Conservation (phyloP, 495 filamentous ascomycete genomes). For the Aspergillus conjunctus region DNA sequence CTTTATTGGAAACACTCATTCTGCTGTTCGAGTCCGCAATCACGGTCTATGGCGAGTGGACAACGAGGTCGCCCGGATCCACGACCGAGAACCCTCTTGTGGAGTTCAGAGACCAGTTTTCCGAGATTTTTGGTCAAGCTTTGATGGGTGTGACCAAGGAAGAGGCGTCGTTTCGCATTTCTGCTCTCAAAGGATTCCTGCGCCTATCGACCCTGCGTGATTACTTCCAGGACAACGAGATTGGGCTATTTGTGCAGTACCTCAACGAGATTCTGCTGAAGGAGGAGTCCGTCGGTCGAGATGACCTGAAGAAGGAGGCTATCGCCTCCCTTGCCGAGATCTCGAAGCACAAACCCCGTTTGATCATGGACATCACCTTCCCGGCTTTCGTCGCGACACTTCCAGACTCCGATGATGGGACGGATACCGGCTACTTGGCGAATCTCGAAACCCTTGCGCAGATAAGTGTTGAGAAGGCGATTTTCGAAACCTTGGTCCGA, state of each 20-base stretch:
- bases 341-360: constrained; percentile 64
- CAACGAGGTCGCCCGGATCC: constrained; percentile 39
- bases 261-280: constrained; percentile 66
- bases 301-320: constrained; percentile 64
- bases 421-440: constrained; percentile 49
- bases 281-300: constrained; percentile 57
- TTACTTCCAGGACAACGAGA: constrained; percentile 64
- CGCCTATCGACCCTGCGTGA: constrained; percentile 56
- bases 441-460: constrained; percentile 70
- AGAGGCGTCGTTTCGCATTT: constrained; percentile 65
- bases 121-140: constrained; percentile 61
- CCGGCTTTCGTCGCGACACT: constrained; percentile 72
- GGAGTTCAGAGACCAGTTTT: constrained; percentile 62
- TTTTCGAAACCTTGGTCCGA: constrained; percentile 70
- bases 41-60: constrained; percentile 60
- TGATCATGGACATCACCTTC: constrained; percentile 72
- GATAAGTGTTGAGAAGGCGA: constrained; percentile 62
- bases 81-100: constrained; percentile 53
- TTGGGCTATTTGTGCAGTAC: constrained; percentile 64
- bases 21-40: constrained; percentile 60
- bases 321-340: constrained; percentile 64
- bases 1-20: constrained; percentile 64
- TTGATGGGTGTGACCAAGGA: constrained; percentile 62
- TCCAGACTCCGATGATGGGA: constrained; percentile 57
- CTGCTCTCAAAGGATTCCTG: constrained; percentile 61